phyloP scores from a whole-genome alignment of 2,329 filamentous ascomycete genomes.

The Kalmusia sp. region DNA sequence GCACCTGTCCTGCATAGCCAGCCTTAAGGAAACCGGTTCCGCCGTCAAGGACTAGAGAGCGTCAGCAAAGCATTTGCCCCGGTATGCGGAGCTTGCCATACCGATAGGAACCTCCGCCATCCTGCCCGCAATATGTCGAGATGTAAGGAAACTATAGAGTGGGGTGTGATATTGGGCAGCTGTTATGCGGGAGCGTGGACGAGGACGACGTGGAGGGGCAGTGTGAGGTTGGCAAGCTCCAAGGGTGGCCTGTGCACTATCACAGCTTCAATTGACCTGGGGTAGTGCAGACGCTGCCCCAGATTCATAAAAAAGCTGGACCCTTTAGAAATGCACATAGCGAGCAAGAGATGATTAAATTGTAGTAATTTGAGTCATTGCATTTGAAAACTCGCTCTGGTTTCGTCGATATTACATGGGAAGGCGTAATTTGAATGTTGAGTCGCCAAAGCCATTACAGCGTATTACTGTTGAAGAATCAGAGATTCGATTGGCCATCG shows the following conservation, averaged over 20 bases:
- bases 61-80: constrained; percentile 33
- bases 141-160: constrained; percentile 10
- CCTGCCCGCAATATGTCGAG: constrained; percentile 27
- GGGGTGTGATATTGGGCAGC: constrained; percentile 17
- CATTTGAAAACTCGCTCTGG: no score
- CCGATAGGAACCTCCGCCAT: constrained; percentile 60
- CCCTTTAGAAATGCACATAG: no score
- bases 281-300: constrained; percentile 13
- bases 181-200: constrained; percentile 34
- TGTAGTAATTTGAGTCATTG: no score
- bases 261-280: constrained; percentile 20
- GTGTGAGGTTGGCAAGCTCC: constrained; percentile 1
- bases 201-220: constrained; percentile 14
- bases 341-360: no score
- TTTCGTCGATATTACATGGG: no score
- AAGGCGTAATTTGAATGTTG: no score
- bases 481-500: no score
- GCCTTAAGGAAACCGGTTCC: constrained; percentile 99
- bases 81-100: constrained; percentile 33
- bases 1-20: constrained; percentile 90
- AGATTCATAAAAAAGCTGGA: not conserved
- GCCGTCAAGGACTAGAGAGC: constrained; percentile 87
- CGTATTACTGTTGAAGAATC: no score
- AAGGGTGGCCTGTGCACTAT: constrained; percentile 3
- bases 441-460: no score